Conservation (phyloP, 345 rosid species). For the Pelargonium nanum region DNA sequence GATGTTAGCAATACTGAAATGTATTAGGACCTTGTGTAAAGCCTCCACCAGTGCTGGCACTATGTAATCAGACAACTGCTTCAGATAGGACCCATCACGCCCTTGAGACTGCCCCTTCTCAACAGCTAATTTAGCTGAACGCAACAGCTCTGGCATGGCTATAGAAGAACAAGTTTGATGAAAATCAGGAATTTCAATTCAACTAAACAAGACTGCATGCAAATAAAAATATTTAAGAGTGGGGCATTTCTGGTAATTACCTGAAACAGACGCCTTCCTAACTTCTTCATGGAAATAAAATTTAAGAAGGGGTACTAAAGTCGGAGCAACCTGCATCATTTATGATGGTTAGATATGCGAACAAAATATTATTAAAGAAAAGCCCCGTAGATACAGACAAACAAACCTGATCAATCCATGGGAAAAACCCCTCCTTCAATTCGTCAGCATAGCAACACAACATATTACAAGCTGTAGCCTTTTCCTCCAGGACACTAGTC, state of each 20-base stretch:
- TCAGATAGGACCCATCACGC: slow-evolving; percentile 74
- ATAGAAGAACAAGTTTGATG: slow-evolving; percentile 1
- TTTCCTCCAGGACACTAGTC: slow-evolving; percentile 97
- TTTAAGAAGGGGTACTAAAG: slow-evolving; percentile 88
- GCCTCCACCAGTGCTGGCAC: slow-evolving; percentile 97
- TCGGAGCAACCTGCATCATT: slow-evolving; percentile 75
- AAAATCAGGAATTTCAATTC: slow-evolving; percentile 1
- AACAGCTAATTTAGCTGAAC: slow-evolving; percentile 88
- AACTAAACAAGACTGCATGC: neutral
- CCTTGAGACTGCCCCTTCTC: slow-evolving; percentile 86
- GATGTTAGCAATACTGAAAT: neutral
- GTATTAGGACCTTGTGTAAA: slow-evolving; percentile 61
- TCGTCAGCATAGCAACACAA: slow-evolving; percentile 98
- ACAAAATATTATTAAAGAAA: neutral
- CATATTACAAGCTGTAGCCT: slow-evolving; percentile 99
- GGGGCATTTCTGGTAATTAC: slow-evolving; percentile 25
- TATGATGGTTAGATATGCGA: slow-evolving; percentile 5
- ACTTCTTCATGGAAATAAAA: slow-evolving; percentile 99
- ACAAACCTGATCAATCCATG: slow-evolving; percentile 93
- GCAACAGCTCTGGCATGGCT: slow-evolving; percentile 99
- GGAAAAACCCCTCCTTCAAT: slow-evolving; percentile 96
- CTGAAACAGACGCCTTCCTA: slow-evolving; percentile 99
- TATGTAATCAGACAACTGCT: slow-evolving; percentile 87
- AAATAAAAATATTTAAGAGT: neutral
- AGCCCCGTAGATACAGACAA: neutral